Conservation (phyloP, 495 filamentous ascomycete genomes). For the Trichoderma orchidacearum region DNA sequence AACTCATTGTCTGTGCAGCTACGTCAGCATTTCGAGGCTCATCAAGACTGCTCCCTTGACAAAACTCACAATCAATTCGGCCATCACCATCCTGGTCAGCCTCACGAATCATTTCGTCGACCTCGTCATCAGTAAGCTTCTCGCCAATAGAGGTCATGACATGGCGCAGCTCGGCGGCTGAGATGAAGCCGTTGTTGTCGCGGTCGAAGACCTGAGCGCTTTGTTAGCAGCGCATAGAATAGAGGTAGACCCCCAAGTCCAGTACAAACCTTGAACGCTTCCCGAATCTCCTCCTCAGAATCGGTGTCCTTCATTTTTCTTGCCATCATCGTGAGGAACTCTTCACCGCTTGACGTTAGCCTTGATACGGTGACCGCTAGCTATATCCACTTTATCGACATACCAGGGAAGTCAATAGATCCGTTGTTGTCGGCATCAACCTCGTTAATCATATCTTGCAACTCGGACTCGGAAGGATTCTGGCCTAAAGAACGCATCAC, state of each 20-base stretch:
- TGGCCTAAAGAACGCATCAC: constrained; percentile 99
- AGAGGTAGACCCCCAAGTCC: constrained; percentile 25
- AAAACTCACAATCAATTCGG: constrained; percentile 71
- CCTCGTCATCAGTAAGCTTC: constrained; percentile 98
- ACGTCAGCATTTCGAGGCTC: constrained; percentile 21
- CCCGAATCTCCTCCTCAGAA: constrained; percentile 97
- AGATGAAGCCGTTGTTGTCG: constrained; percentile 99
- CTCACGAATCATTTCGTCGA: constrained; percentile 99
- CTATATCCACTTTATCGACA: constrained; percentile 5
- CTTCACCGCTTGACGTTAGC: constrained; percentile 30
- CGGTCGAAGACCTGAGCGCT: constrained; percentile 82
- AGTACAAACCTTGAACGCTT: constrained; percentile 43
- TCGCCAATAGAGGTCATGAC: constrained; percentile 99
- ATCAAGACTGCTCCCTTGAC: not conserved
- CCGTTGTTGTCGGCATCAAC: constrained; percentile 99
- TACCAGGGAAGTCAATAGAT: constrained; percentile 98
- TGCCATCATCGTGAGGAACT: constrained; percentile 99
- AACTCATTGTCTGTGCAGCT: constrained; percentile 83
- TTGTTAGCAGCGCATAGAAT: not conserved
- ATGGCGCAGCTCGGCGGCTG: constrained; percentile 90
- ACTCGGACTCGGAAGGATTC: constrained; percentile 96
- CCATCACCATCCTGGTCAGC: constrained; percentile 98
- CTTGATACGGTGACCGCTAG: constrained; percentile 12
- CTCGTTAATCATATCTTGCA: constrained; percentile 99
- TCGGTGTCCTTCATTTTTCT: constrained; percentile 99